Conservation (phyloP, 75 land plant genomes). For the Pinus tabuliformis region DNA sequence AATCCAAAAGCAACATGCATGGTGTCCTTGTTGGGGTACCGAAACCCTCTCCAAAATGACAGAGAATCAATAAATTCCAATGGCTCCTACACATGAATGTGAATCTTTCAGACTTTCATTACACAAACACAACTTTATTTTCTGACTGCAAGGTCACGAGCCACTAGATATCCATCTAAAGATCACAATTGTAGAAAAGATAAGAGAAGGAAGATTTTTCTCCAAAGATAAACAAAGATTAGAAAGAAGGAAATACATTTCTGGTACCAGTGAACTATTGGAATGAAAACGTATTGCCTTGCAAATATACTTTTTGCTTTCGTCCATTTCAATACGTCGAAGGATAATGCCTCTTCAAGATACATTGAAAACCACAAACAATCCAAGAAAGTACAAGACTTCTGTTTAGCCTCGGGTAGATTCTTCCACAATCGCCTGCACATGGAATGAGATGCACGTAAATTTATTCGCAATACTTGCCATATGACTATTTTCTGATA, state of each 20-base stretch:
- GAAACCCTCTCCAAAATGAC: conserved; percentile 44
- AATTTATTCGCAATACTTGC: too few species aligned
- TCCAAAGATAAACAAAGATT: too few species aligned
- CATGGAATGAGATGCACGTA: too few species aligned
- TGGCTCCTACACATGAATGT: conserved; percentile 30
- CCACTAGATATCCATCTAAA: too few species aligned
- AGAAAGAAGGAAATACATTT: too few species aligned
- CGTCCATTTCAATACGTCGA: conserved; percentile 50
- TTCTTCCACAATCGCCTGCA: conserved; percentile 44
- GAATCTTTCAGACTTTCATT: too few species aligned
- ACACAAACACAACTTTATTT: too few species aligned
- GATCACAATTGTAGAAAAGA: too few species aligned
- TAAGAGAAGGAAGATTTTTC: neutral
- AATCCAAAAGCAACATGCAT: conserved; percentile 64
- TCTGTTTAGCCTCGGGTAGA: conserved; percentile 26
- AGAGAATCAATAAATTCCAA: conserved; percentile 62
- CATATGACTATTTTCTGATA: too few species aligned
- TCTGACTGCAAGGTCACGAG: too few species aligned
- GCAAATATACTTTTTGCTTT: conserved; percentile 45
- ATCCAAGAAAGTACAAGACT: conserved; percentile 35
- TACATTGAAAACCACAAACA: conserved; percentile 53
- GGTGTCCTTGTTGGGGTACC: conserved; percentile 26
- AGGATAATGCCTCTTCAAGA: conserved; percentile 8
- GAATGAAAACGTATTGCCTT: conserved; percentile 53
- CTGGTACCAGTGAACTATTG: conserved; percentile 50